A percentile compares a stretch with the other conserved stretches of the same genome.
Conservation (phyloP, 1,284 basidiomycete species). For the Rhodotorula glutinis region DNA sequence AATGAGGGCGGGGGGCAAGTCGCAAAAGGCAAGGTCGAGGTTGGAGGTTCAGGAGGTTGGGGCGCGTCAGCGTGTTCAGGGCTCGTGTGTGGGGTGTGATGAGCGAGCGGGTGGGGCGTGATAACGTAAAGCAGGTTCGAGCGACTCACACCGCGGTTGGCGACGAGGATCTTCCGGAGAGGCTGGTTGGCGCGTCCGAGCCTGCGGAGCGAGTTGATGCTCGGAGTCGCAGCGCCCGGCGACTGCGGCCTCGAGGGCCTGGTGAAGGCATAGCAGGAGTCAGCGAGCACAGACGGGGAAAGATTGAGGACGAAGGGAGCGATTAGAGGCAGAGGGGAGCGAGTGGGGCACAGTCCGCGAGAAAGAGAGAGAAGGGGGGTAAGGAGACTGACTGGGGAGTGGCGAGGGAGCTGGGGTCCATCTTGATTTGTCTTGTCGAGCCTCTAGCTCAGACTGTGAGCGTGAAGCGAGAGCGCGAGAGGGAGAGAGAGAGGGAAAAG, state of each 20-base stretch:
- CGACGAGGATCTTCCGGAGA: conserved; percentile 57
- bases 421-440: not conserved
- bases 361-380: no score
- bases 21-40: not conserved
- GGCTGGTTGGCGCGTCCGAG: conserved; percentile 19
- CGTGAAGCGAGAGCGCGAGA: no score
- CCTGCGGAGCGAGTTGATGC: conserved; percentile 24
- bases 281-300: no score
- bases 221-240: conserved; percentile 14
- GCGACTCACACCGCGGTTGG: conserved; percentile 80
- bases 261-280: no score
- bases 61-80: no score
- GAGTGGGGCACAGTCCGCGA: not conserved
- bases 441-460: no score
- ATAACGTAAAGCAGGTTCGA: no score
- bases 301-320: not conserved
- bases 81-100: no score
- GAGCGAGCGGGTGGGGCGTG: no score
- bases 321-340: not conserved
- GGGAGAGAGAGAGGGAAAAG: no score
- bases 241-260: conserved; percentile 18
- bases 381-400: not conserved
- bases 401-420: not conserved
- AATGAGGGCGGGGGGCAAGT: not conserved
- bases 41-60: no score